Conservation (phyloP, 768 basidiomycete species). For the Lactifluus pinguis region DNA sequence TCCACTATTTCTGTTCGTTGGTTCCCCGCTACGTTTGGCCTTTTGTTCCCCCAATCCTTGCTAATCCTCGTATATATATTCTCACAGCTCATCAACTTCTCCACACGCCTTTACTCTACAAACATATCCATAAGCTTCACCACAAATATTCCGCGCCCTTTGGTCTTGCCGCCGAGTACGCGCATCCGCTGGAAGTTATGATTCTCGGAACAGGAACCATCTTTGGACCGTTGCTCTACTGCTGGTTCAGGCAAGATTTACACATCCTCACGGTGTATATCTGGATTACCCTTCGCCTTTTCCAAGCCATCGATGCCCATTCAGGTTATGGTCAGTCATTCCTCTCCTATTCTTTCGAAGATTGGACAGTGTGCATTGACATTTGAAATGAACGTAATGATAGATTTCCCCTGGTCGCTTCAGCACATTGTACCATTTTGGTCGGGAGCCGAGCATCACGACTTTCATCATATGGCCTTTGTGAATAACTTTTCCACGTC, state of each 20-base stretch:
- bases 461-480: constrained; percentile 98
- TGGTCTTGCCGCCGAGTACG: constrained; percentile 95
- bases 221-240: constrained; percentile 79
- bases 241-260: constrained; percentile 62
- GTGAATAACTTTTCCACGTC: constrained; percentile 89
- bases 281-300: constrained; percentile 90
- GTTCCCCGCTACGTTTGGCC: background rate
- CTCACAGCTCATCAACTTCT: constrained; percentile 75
- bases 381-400: background rate
- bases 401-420: constrained; percentile 97
- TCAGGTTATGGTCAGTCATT: constrained; percentile 70
- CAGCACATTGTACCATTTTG: constrained; percentile 91
- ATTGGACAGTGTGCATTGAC: background rate
- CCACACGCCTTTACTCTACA: constrained; percentile 78
- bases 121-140: constrained; percentile 93
- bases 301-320: constrained; percentile 97
- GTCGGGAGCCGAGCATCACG: constrained; percentile 96
- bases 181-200: constrained; percentile 93
- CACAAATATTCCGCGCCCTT: constrained; percentile 97
- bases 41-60: background rate
- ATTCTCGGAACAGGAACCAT: constrained; percentile 92
- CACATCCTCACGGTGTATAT: constrained; percentile 91
- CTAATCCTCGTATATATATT: background rate
- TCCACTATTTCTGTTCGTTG: constrained; percentile 74
- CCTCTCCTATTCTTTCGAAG: background rate